Conservation (phyloP, 2,329 filamentous ascomycete genomes). For the Fusarium veterinarium region DNA sequence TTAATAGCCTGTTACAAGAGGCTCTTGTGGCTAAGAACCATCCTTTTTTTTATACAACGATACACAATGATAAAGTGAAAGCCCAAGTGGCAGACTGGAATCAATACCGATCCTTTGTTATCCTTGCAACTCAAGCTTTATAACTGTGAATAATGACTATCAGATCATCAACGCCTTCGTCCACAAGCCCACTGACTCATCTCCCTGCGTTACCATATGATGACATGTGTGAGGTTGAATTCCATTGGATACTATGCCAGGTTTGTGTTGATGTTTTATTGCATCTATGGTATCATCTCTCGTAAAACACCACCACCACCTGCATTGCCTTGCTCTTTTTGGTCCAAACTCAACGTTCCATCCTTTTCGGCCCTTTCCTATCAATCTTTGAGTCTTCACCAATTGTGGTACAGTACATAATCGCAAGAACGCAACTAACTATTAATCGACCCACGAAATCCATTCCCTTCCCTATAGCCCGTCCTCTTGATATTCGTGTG, state of each 20-base stretch:
- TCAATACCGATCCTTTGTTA: conserved; percentile 22
- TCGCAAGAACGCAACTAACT: conserved; percentile 31
- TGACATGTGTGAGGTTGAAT: neutral
- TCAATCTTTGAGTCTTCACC: conserved; percentile 24
- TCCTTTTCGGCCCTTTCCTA: conserved; percentile 15
- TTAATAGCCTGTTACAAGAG: conserved; percentile 26
- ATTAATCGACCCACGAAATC: conserved; percentile 24
- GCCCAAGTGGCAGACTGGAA: conserved; percentile 31
- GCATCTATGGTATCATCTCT: conserved; percentile 47
- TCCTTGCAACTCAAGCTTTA: neutral
- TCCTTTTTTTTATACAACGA: conserved; percentile 24
- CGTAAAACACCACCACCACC: conserved; percentile 41
- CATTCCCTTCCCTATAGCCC: neutral
- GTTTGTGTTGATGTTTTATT: conserved; percentile 34
- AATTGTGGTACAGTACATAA: conserved; percentile 23
- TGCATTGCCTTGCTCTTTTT: conserved; percentile 13
- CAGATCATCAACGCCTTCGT: neutral
- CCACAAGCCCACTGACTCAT: neutral
- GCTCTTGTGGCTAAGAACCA: conserved; percentile 17
- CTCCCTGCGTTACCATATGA: neutral
- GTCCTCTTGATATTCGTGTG: neutral
- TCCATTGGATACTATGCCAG: conserved; percentile 1
- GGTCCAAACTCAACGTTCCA: conserved; percentile 14
- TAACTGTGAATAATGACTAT: neutral
- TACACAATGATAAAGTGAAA: conserved; percentile 27